Conservation (phyloP, 2,329 filamentous ascomycete species). For the Pochonia chlamydosporia region DNA sequence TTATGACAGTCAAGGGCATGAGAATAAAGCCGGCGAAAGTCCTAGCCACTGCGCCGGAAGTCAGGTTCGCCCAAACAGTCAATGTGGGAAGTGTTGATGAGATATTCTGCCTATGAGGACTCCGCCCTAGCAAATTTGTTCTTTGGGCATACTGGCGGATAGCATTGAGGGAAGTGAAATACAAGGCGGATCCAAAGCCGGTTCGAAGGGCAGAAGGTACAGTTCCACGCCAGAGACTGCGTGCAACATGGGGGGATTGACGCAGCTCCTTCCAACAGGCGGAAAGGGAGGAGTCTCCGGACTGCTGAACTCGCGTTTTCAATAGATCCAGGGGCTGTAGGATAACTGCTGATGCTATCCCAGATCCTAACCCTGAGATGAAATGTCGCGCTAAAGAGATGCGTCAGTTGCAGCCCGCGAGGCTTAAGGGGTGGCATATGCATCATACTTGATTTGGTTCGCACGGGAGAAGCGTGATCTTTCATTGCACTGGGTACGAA, state of each 20-base stretch:
- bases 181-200: conserved; percentile 86
- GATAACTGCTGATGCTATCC: conserved; percentile 80
- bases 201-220: conserved; percentile 90
- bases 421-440: neutral
- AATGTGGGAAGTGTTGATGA: conserved; percentile 78
- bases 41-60: conserved; percentile 77
- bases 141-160: conserved; percentile 60
- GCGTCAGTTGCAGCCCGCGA: neutral
- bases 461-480: conserved; percentile 7
- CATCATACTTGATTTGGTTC: conserved; percentile 12
- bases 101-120: conserved; percentile 16
- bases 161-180: conserved; percentile 84
- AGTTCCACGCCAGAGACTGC: conserved; percentile 85
- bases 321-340: conserved; percentile 93
- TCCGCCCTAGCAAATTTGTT: conserved; percentile 17
- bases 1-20: conserved; percentile 95
- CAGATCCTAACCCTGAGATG: conserved; percentile 78
- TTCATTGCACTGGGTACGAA: conserved; percentile 4
- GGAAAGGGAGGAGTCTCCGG: conserved; percentile 60
- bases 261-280: conserved; percentile 32
- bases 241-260: conserved; percentile 55
- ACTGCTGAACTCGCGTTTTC: conserved; percentile 94
- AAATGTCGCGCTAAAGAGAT: conserved; percentile 70
- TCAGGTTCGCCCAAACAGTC: conserved; percentile 76
- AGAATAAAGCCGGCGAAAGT: conserved; percentile 84